Evolutionary conservation across 148 eudicot species (phyloP).

Genomic region (Cornus florida): DNA sequence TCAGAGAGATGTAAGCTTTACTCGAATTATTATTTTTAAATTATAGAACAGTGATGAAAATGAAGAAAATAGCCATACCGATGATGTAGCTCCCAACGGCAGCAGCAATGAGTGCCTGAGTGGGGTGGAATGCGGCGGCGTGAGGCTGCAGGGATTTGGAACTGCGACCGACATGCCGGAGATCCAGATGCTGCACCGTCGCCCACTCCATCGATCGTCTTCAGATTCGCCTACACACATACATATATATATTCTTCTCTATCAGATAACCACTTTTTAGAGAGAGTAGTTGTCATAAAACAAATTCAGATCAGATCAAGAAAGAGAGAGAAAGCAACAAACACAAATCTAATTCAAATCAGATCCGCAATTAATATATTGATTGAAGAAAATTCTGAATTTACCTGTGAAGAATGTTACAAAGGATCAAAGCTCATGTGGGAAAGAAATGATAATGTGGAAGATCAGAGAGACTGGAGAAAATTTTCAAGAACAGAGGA

Average conservation of each 20-base stretch:
- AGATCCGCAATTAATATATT: slow-evolving; percentile 4
- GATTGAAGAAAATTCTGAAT: neutral
- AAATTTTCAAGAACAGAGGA: neutral
- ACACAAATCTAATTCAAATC: neutral
- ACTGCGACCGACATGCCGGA: slow-evolving; percentile 89
- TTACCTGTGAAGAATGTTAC: neutral
- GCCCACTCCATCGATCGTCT: slow-evolving; percentile 86
- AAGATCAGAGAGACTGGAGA: neutral
- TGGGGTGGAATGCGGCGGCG: slow-evolving; percentile 92
- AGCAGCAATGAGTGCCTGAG: slow-evolving; percentile 69
- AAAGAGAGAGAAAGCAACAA: neutral
- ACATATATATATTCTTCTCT: neutral
- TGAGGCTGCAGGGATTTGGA: slow-evolving; percentile 89
- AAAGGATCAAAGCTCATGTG: neutral
- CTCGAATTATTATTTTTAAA: neutral
- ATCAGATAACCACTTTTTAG: neutral
- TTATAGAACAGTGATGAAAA: neutral
- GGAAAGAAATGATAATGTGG: neutral
- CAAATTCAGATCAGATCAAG: slow-evolving; percentile 14
- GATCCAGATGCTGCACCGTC: slow-evolving; percentile 90
- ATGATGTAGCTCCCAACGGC: slow-evolving; percentile 79
- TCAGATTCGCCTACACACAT: slow-evolving; percentile 9
- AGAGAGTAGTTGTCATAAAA: neutral
- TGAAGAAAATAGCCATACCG: slow-evolving; percentile 33
- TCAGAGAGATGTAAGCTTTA: neutral